A percentile compares a stretch with the other conserved stretches of the same genome.
These are phyloP conservation scores for Heterobasidion parviporum DNA, from an alignment of 1,284 basidiomycete genomes.

Conservation along the genomic window DNA sequence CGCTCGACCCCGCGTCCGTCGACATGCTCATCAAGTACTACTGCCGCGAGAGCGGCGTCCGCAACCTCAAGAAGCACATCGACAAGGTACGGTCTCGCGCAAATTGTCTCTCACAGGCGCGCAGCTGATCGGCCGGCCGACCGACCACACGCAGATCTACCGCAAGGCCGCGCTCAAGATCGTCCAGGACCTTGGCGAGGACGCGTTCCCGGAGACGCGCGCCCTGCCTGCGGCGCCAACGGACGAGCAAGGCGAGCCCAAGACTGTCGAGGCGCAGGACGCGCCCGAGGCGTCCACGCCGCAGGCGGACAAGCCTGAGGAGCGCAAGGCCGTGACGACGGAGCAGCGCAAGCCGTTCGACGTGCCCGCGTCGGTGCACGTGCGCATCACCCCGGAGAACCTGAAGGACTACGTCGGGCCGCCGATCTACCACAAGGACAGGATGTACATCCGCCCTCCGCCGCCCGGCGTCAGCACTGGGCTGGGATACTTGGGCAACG, in stretches of 20 bases:
- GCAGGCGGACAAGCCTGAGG: conserved; percentile 17
- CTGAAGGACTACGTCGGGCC: conserved; percentile 96
- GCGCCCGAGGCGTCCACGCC: conserved; percentile 23
- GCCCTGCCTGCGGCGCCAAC: conserved; percentile 19
- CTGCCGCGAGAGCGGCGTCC: conserved; percentile 93
- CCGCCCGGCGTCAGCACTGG: conserved; percentile 94
- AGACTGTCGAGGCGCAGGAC: conserved; percentile 31
- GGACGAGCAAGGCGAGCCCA: conserved; percentile 15
- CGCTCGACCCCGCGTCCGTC: conserved; percentile 71
- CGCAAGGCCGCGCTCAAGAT: conserved; percentile 94
- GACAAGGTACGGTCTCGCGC: conserved; percentile 61
- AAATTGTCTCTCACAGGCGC: background rate
- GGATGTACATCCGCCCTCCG: conserved; percentile 77
- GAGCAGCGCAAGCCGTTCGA: conserved; percentile 73
- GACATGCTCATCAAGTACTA: conserved; percentile 94
- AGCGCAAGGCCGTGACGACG: conserved; percentile 61
- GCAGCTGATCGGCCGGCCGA: background rate
- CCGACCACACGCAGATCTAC: conserved; percentile 68
- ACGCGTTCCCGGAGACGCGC: conserved; percentile 68
- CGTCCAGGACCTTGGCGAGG: conserved; percentile 88
- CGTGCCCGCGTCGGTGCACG: conserved; percentile 74
- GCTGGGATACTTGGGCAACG: conserved; percentile 93
- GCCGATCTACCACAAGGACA: conserved; percentile 91
- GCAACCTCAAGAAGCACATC: conserved; percentile 93
- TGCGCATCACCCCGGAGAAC: conserved; percentile 81